These are phyloP conservation scores for Magnusiomyces paraingens DNA, from an alignment of 1,139 yeast species.

Conservation along the genomic window DNA sequence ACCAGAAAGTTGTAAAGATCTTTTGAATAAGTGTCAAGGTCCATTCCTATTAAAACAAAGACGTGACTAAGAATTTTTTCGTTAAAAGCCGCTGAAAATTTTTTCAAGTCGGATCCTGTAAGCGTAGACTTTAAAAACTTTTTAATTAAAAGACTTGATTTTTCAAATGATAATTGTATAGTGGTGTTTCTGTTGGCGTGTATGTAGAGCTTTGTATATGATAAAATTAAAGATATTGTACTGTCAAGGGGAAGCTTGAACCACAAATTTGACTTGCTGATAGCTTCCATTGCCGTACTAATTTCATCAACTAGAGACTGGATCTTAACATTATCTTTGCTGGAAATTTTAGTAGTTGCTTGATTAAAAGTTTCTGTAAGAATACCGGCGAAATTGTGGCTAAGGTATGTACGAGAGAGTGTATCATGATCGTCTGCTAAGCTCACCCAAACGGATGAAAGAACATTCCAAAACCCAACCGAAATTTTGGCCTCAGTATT, in stretches of 20 bases:
- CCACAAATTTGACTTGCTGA: constrained; percentile 15
- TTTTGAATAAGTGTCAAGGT: constrained; percentile 4
- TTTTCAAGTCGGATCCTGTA: constrained; percentile 11
- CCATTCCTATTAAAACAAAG: constrained; percentile 10
- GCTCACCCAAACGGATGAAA: constrained; percentile 10
- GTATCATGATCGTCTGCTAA: constrained; percentile 15
- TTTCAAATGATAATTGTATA: background rate
- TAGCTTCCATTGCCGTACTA: constrained; percentile 8
- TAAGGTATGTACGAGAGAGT: constrained; percentile 14
- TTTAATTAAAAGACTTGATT: background rate
- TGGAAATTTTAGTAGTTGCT: background rate
- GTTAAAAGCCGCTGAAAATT: constrained; percentile 10
- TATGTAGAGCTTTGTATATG: constrained; percentile 3
- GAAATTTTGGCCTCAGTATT: constrained; percentile 16
- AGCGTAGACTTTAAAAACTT: constrained; percentile 3
- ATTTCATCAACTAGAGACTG: constrained; percentile 1
- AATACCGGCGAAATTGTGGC: constrained; percentile 12
- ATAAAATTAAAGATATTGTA: background rate
- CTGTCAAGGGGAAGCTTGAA: constrained; percentile 12
- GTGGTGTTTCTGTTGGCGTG: background rate
- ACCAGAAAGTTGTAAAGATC: background rate
- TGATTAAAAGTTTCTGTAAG: constrained; percentile 11
- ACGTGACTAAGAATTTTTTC: constrained; percentile 8
- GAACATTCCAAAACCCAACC: constrained; percentile 17
- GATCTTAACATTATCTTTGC: background rate